Percentiles rank a stretch among this genome's conserved stretches.
Evolutionary conservation across 805 yeast species (phyloP).

Genomic region (Candida ortonii): DNA sequence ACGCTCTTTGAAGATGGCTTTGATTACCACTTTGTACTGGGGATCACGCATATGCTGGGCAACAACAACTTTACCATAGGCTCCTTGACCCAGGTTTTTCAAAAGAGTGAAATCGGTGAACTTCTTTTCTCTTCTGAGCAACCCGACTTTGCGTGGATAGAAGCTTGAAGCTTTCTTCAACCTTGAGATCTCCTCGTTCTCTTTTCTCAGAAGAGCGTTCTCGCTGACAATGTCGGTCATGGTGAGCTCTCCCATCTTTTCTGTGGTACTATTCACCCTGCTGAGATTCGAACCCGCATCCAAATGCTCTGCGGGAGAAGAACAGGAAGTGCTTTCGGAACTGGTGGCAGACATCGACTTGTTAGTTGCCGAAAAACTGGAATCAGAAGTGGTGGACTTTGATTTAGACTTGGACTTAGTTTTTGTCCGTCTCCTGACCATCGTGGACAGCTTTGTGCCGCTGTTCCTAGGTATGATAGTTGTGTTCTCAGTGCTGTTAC

Average conservation of each 20-base stretch:
- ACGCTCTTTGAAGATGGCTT: constrained; percentile 87
- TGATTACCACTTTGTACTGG: constrained; percentile 68
- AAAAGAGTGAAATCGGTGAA: constrained; percentile 67
- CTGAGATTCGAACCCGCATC: constrained; percentile 3
- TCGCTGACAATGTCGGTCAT: constrained; percentile 34
- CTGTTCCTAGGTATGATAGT: constrained; percentile 1
- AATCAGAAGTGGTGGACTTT: constrained; percentile 16
- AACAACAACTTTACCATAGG: constrained; percentile 89
- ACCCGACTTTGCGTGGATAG: constrained; percentile 63
- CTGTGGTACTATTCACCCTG: constrained; percentile 9
- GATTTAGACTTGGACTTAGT: too few relatives aligned
- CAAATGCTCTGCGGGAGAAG: constrained; percentile 9
- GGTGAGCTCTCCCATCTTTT: constrained; percentile 16
- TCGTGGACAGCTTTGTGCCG: constrained; percentile 1
- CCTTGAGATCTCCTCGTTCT: constrained; percentile 42
- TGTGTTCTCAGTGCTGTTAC: background rate
- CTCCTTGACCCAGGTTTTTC: constrained; percentile 91
- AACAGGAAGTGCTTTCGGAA: constrained; percentile 11
- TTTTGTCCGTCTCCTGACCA: constrained; percentile 8
- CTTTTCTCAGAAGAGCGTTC: constrained; percentile 42
- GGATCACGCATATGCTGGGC: constrained; percentile 66
- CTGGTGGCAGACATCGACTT: constrained; percentile 14
- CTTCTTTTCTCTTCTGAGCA: constrained; percentile 64
- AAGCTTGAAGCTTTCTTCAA: constrained; percentile 36
- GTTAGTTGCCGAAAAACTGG: constrained; percentile 12